Evolutionary conservation across 768 basidiomycete genomes (phyloP), one percentile per base, ranked within the genome.

Genomic region (Vararia minispora): DNA sequence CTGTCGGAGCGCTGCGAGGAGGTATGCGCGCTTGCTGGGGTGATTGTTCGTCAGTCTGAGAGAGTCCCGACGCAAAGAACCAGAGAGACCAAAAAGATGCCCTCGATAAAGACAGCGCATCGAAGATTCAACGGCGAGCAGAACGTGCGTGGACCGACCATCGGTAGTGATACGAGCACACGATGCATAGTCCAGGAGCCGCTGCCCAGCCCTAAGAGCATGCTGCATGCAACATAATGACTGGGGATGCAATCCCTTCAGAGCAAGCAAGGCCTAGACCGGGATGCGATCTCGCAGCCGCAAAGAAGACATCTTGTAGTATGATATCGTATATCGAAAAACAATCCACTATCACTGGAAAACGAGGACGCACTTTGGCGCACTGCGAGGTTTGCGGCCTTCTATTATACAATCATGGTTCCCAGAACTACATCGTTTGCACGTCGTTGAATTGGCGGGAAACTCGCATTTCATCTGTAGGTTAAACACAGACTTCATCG

Each of bases 381-480:
- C 75, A 20, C 72, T 79, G 51, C 76, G 69, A 39, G 75, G 80
- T 61, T 84, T 86, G 44, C 85, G 70, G 34, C 84, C 84, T 58
- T 87, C 85, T 27, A 88, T 84, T 47, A 87, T 76, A 55, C 86
- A 89, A 29, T 74, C 66, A 58, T 86, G 81, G 1, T 80, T 77
- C 35, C 76, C 72, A 20, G 68, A 50, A 49, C 72, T 78, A 58
- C 86, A 89, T 33, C 86, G 72, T 52, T 70, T 77, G 61, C 86
- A 89, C n/a, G 79, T 76, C 51, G 74, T 76, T 38, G 80, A 75
- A 42, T 73, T 65, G 46, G 64, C 66, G 27, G 79, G 79, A 54
- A 88, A 87, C 48, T 78, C 79, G 60, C 86, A 89, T 66, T 80
- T 87, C 86, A 89, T 89, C 81, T 87, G 45, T 39, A 22, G 14